Base-by-base conservation (phyloP, 2,329 filamentous ascomycete genomes). In the Trichoderma sp. region DNA sequence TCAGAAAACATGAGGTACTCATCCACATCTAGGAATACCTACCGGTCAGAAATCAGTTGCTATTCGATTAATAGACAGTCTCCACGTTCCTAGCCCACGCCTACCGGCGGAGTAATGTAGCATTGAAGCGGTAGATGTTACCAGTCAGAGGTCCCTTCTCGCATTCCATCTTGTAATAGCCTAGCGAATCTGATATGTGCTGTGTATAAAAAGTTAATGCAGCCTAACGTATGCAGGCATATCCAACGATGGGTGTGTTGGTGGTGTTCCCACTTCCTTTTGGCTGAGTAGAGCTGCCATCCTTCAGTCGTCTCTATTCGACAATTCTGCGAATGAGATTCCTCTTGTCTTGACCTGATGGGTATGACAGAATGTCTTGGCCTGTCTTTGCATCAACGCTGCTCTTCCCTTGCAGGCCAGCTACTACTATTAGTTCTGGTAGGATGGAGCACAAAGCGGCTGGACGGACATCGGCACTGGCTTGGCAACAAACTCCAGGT, bases 361-460 rank as follows among this genome's bases (percentile, higher is more conserved):
- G 28, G 37, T 21, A 39, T 13, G 39, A 24, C 54, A 28, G 21
- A 30, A 30, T 26, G 21, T 3, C 30, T 24, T 21, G 39, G 39
- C 18, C 16, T 51, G 28, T 58, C 54, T 30, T 26, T 52, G 28
- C 46, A 51, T 63, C 13, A 5, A 59, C 39, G 5, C 54, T 39
- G 59, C 51, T 51, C 34, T 10, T 30, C 26, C 52, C 54, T 59
- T 66, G 30, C 64, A 66, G 54, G 54, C 49, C 49, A 16, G 18
- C 39, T 37, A 11, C n/a, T 24, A 11, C n/a, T 13, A 49, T 11
- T 49, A 49, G 46, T 49, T 10, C n/a, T 49, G n/a, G 39, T 46
- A 46, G 39, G 26, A 63, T 39, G 34, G 28, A 56, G 2, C n/a
- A 46, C 51, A 49, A 66, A 24, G 63, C 52, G 43, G 37, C 61